phyloP scores from a whole-genome alignment of 208 protist genomes.

The Acanthamoeba culbertsoni region DNA sequence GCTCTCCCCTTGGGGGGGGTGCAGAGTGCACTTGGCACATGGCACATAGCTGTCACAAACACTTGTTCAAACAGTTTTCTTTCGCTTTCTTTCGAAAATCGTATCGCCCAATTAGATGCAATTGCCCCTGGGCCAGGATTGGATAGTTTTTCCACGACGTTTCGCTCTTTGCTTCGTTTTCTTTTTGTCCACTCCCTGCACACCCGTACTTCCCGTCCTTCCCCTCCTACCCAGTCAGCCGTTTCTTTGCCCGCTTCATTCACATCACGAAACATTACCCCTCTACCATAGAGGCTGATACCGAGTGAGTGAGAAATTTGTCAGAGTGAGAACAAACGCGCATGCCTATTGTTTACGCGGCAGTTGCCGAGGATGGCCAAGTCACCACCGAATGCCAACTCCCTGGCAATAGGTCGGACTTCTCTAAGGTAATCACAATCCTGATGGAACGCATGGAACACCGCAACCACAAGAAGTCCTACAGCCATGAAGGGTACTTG shows the following conservation, averaged over 20 bases:
- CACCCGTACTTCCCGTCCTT: not conserved
- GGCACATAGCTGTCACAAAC: too few relatives aligned
- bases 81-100: not conserved
- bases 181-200: not conserved
- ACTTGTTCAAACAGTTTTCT: not conserved
- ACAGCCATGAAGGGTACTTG: slow-evolving; percentile 51
- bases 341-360: slow-evolving; percentile 50
- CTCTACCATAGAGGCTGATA: not conserved
- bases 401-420: not conserved
- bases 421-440: slow-evolving; percentile 6
- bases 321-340: not conserved
- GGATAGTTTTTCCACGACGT: not conserved
- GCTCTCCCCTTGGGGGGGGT: not conserved
- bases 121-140: not conserved
- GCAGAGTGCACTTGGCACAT: too few relatives aligned
- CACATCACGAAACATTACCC: not conserved
- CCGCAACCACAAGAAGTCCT: slow-evolving; percentile 59
- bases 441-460: slow-evolving; percentile 24
- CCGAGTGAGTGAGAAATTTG: not conserved
- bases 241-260: not conserved
- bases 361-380: slow-evolving; percentile 9
- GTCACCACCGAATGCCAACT: not conserved
- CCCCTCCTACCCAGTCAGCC: not conserved
- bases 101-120: not conserved
- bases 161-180: not conserved